Base-by-base conservation (phyloP, 441 rosid species). In the Theobroma grandiflorum region DNA sequence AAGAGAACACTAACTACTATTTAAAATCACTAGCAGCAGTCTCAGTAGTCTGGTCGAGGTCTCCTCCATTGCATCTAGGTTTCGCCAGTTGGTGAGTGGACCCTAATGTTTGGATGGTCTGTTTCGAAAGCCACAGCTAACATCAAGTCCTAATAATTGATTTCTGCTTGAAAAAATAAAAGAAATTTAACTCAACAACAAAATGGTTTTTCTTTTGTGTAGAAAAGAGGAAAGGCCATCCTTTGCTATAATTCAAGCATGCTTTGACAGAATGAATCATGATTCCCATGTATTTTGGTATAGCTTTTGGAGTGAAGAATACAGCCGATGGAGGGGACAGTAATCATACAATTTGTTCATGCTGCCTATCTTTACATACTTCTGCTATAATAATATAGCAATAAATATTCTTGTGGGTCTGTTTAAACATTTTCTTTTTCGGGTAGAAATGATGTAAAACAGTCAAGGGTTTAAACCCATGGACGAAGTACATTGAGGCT, bases 1-100 rank as follows among this genome's bases (percentile, higher is more conserved):
- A 26, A 33, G 7, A 63, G 45, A 22, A 10, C 10, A 20, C 2
- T 14, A 53, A 53, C n/a, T 0, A 35, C n/a, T 43, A 47, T 69
- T 47, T 47, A 47, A 50, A 47, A 47, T 49, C 75, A 50, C 43
- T 33, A 15, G 43, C 70, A 40, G 70, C 49, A 40, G 70, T 65
- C 38, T 37, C 61, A 33, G 74, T 20, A 26, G 74, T 71, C 43
- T 0, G 59, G 45, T 71, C 75, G 50, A 50, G 31, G 75, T 70
- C 75, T 18, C 43, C 59, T 16, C 58, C 10, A 49, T 12, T 45
- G 4, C 55, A 12, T 16, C 3, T 12, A 70, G 38, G 20, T 31
- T 16, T 45, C 20, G 15, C 61, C 61, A 18, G 59, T 71, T 50
- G 75, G 75, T 71, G 75, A 16, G 75, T 71, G 75, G 75, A 71